These are phyloP conservation scores for Ensete ventricosum DNA, from an alignment of 176 grass and related monocot genomes.

Conservation along the genomic window DNA sequence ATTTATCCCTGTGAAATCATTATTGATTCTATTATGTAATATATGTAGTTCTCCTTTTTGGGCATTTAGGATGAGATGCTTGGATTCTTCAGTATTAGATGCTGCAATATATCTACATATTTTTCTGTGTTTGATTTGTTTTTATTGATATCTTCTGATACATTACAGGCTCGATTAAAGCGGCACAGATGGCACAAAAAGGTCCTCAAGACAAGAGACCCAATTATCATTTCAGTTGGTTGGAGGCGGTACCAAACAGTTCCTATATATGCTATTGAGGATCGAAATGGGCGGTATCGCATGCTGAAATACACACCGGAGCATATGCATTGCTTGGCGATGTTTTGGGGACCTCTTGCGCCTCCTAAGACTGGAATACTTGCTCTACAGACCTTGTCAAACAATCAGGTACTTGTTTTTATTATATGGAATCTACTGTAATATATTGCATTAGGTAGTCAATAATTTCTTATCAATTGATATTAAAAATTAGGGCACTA, in stretches of 20 bases:
- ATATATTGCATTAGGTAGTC: not conserved
- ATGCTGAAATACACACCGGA: slow-evolving; percentile 99
- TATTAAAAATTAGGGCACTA: not conserved
- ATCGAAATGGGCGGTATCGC: slow-evolving; percentile 70
- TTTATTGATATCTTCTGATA: not conserved
- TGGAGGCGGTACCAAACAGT: slow-evolving; percentile 85
- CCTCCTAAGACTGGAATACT: slow-evolving; percentile 89
- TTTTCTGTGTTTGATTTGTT: not conserved
- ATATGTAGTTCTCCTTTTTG: not conserved
- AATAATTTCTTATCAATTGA: not conserved
- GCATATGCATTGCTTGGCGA: slow-evolving; percentile 97
- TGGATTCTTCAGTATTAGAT: not conserved
- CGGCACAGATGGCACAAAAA: slow-evolving; percentile 92
- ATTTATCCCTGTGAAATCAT: not conserved
- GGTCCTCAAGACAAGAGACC: slow-evolving; percentile 83
- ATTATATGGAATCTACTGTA: not conserved
- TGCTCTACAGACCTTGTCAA: slow-evolving; percentile 68
- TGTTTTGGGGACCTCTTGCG: slow-evolving; percentile 94
- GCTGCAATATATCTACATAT: not conserved
- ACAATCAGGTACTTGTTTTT: slow-evolving; percentile 42
- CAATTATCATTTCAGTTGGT: slow-evolving; percentile 80
- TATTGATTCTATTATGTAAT: not conserved
- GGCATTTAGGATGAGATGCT: not conserved
- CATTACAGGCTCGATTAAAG: slow-evolving; percentile 59
- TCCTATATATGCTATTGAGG: slow-evolving; percentile 85